Evolutionary conservation across 129 eudicot genomes (phyloP), one percentile per base, ranked within the genome.

Genomic region (Flaveria robusta): DNA sequence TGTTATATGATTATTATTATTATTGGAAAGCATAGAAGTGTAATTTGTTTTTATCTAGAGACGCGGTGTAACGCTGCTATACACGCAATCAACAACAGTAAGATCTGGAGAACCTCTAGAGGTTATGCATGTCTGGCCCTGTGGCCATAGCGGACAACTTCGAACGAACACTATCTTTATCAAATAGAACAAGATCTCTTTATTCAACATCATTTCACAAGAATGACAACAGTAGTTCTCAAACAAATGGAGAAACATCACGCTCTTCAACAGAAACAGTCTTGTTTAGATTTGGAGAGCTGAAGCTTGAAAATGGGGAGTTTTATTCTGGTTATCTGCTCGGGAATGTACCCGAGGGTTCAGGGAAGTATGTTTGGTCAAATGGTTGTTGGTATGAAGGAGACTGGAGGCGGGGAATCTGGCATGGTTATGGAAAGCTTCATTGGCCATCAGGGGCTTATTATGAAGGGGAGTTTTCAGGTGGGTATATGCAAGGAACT

Each of bases 81-180:
- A 51, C 22, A 51, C 27, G 4, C 62, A 19, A 18, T 20, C 62
- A 55, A 55, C 19, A 55, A 20, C 62, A 55, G 8, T 55, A 55
- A 47, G 66, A 52, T 54, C 82, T 71, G 68, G 75, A 56, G 79
- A 18, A 65, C 88, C 79, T 86, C 75, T 68, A 68, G 80, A 69
- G 75, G 76, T 87, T 88, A 84, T 90, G 98, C 96, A 94, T 94
- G 98, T 84, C 98, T 91, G 88, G 80, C 81, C 90, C 84, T 41
- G 87, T 74, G 88, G 88, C 87, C 85, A 74, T 85, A 59, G 84
- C 54, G 24, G 86, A 85, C 47, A 74, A 81, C 65, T 80, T 85
- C 79, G 89, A 83, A 77, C 79, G 81, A 55, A 65, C 84, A 37
- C 75, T 78, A 41, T 81, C 89, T 39, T 50, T 83, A 66, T 76